Evolutionary conservation across 768 basidiomycete species (phyloP).

Genomic region (Boletus rubropictus): DNA sequence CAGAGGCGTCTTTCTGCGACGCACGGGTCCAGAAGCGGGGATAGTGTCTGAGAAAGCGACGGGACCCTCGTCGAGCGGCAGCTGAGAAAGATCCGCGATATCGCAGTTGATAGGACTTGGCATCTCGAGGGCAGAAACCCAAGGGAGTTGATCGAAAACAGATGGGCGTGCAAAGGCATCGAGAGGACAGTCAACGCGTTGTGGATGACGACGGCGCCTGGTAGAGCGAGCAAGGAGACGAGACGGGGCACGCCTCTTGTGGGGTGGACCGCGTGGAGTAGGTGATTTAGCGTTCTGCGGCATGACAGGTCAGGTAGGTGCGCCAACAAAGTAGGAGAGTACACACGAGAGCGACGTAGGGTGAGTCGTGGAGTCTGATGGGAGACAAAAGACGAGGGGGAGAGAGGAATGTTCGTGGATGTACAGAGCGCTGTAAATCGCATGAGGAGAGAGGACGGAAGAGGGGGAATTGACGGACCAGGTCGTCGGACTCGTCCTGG

Average conservation of each 20-base stretch:
- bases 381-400: constrained; percentile 37
- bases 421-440: constrained; percentile 17
- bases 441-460: constrained; percentile 2
- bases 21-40: constrained; percentile 47
- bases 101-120: constrained; percentile 45
- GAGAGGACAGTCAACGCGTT: constrained; percentile 38
- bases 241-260: constrained; percentile 35
- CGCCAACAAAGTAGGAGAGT: not conserved
- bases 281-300: constrained; percentile 36
- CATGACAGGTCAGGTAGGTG: constrained; percentile 6
- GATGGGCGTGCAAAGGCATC: constrained; percentile 31
- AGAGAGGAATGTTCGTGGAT: constrained; percentile 19
- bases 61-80: constrained; percentile 33
- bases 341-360: constrained; percentile 19
- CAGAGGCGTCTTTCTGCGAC: constrained; percentile 49
- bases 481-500: not conserved
- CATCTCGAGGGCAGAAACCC: constrained; percentile 56
- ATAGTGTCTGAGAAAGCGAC: constrained; percentile 15
- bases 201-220: constrained; percentile 38
- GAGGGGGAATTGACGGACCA: constrained; percentile 8
- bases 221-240: constrained; percentile 33
- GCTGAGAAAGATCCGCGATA: constrained; percentile 62
- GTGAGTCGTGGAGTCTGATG: constrained; percentile 31
- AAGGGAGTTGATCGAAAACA: constrained; percentile 60
- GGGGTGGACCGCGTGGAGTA: constrained; percentile 33